These are phyloP conservation scores for Fusarium citri DNA, from an alignment of 2,329 filamentous ascomycete genomes.

Conservation along the genomic window DNA sequence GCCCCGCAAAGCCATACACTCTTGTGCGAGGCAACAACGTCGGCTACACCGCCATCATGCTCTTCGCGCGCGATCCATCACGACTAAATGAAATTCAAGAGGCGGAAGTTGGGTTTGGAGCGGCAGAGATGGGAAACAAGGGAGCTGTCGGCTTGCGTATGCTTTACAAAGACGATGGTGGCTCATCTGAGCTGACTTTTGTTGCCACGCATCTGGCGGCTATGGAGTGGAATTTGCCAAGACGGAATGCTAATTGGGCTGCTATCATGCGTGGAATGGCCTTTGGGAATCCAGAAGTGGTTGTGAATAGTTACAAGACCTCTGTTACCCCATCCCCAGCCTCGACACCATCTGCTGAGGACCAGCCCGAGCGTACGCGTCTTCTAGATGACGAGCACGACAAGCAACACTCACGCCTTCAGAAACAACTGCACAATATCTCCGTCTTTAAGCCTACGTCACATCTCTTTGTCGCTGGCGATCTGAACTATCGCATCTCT, in stretches of 20 bases:
- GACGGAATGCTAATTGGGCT: conserved; percentile 89
- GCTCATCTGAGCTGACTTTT: conserved; percentile 78
- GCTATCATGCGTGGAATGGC: conserved; percentile 83
- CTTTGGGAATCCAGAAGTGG: conserved; percentile 69
- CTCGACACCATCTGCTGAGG: conserved; percentile 41
- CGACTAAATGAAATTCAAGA: conserved; percentile 75
- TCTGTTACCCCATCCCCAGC: conserved; percentile 40
- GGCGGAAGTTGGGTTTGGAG: conserved; percentile 86
- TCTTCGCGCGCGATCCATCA: conserved; percentile 77
- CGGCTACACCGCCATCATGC: conserved; percentile 89
- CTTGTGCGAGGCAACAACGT: conserved; percentile 78
- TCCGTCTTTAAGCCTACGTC: conserved; percentile 80
- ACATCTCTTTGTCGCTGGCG: conserved; percentile 88
- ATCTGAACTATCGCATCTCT: conserved; percentile 94
- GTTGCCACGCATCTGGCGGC: conserved; percentile 89
- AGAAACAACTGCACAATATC: conserved; percentile 63
- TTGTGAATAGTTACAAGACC: conserved; percentile 47
- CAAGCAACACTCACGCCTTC: conserved; percentile 52
- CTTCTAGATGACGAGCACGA: conserved; percentile 53
- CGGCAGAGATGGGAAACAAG: conserved; percentile 94
- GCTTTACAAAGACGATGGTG: conserved; percentile 60
- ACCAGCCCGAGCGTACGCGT: conserved; percentile 47
- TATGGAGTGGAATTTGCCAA: conserved; percentile 81
- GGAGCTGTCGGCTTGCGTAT: conserved; percentile 86
- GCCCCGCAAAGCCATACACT: conserved; percentile 66